phyloP scores from a whole-genome alignment of 2,329 filamentous ascomycete genomes.

The Botrytis cinerea region DNA sequence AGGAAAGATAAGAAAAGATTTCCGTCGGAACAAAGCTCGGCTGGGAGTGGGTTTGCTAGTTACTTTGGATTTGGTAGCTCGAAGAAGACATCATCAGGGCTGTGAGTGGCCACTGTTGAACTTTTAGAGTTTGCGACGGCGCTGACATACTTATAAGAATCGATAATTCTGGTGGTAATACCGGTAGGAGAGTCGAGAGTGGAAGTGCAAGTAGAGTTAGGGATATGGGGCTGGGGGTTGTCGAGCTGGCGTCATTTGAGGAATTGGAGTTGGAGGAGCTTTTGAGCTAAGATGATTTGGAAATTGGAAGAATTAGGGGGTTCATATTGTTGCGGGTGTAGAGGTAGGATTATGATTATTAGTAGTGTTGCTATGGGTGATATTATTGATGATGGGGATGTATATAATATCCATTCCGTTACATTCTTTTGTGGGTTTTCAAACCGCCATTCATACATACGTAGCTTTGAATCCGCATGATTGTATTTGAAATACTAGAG shows the following conservation, averaged over 20 bases:
- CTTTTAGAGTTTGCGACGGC: not conserved
- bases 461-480: not conserved
- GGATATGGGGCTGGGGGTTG: not conserved
- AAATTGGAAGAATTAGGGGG: not conserved
- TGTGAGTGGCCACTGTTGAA: slow-evolving; percentile 8
- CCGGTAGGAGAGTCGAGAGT: not conserved
- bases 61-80: slow-evolving; percentile 16
- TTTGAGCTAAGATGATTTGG: too few species aligned
- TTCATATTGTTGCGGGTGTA: not conserved
- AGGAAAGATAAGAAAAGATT: slow-evolving; percentile 14
- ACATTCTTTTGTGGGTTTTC: not conserved
- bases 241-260: not conserved
- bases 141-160: slow-evolving; percentile 14
- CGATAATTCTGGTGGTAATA: not conserved
- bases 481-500: not conserved
- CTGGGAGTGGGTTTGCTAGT: slow-evolving; percentile 18
- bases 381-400: not conserved
- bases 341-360: not conserved
- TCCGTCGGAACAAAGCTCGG: not conserved
- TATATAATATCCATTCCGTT: slow-evolving; percentile 4
- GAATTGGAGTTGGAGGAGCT: slow-evolving; percentile 15
- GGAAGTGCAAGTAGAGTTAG: not conserved
- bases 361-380: not conserved
- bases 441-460: not conserved
- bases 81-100: not conserved